phyloP scores from a whole-genome alignment of 495 filamentous ascomycete species.

The Tuber aestivum region DNA sequence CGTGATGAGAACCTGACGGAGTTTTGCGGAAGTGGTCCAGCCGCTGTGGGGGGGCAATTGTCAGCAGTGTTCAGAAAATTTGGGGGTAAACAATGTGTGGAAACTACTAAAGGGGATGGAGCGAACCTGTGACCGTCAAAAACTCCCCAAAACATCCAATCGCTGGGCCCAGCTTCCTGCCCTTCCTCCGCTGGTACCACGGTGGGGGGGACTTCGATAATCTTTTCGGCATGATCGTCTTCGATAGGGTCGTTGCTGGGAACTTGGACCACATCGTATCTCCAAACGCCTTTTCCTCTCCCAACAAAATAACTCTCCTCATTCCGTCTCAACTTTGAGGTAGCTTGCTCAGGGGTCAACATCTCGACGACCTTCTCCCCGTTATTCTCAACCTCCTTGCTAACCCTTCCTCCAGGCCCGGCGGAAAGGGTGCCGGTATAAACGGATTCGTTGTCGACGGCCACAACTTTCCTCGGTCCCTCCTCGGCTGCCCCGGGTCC shows the following conservation, averaged over 20 bases:
- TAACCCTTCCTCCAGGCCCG: conserved; percentile 66
- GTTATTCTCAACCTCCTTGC: conserved; percentile 72
- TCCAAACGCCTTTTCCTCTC: conserved; percentile 80
- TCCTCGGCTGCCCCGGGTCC: conserved; percentile 14
- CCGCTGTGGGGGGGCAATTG: conserved; percentile 51
- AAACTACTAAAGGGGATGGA: not conserved
- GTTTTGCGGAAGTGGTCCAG: conserved; percentile 96
- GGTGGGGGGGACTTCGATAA: conserved; percentile 72
- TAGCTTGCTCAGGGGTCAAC: conserved; percentile 92
- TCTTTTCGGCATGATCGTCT: conserved; percentile 95
- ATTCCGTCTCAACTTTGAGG: conserved; percentile 75
- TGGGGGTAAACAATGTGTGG: not conserved
- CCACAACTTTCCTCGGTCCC: conserved; percentile 51
- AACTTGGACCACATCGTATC: conserved; percentile 93
- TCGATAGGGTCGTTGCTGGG: conserved; percentile 97
- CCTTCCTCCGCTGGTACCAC: conserved; percentile 47
- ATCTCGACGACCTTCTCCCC: conserved; percentile 84
- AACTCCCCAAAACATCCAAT: conserved; percentile 99
- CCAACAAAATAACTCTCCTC: conserved; percentile 90
- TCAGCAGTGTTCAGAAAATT: conserved; percentile 10
- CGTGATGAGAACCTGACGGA: conserved; percentile 83
- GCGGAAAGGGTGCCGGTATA: conserved; percentile 69
- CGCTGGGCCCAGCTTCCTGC: conserved; percentile 55
- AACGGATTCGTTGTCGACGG: conserved; percentile 76
- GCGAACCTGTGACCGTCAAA: conserved; percentile 92